Conservation (phyloP, 768 basidiomycete genomes). For the Gelatoporia subvermispora region DNA sequence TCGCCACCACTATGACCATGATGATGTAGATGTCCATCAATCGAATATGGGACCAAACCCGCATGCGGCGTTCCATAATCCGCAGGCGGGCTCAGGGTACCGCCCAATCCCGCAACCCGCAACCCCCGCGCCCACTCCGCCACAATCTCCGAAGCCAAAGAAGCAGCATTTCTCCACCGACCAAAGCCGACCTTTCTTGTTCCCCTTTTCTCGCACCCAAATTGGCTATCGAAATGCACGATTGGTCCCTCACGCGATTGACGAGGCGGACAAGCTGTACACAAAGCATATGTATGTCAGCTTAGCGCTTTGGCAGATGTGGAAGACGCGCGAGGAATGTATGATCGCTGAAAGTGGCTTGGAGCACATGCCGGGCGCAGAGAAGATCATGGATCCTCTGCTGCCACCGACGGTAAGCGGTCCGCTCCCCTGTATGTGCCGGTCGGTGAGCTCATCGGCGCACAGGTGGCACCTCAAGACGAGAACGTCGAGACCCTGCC, state of each 20-base stretch:
- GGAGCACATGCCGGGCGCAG: slow-evolving; percentile 69
- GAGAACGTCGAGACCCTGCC: slow-evolving; percentile 62
- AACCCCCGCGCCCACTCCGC: slow-evolving; percentile 90
- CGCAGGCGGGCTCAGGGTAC: slow-evolving; percentile 37
- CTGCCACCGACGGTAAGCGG: slow-evolving; percentile 22
- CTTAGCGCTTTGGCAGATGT: slow-evolving; percentile 87
- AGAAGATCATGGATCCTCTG: slow-evolving; percentile 47
- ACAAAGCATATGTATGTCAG: slow-evolving; percentile 87
- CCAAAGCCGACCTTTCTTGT: slow-evolving; percentile 87
- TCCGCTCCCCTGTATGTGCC: background rate
- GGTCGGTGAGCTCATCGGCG: no score
- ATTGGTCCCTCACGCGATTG: slow-evolving; percentile 92
- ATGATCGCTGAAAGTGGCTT: slow-evolving; percentile 91
- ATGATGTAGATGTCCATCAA: slow-evolving; percentile 53
- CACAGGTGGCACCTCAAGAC: slow-evolving; percentile 37
- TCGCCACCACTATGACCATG: slow-evolving; percentile 91
- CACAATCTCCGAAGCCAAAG: slow-evolving; percentile 83
- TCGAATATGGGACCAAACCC: slow-evolving; percentile 32
- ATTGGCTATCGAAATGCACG: slow-evolving; percentile 49
- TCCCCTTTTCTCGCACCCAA: slow-evolving; percentile 81
- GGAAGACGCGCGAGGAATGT: slow-evolving; percentile 92
- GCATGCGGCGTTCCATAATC: slow-evolving; percentile 26
- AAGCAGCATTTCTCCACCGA: slow-evolving; percentile 99
- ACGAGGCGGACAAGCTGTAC: slow-evolving; percentile 91
- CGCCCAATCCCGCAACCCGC: slow-evolving; percentile 58